Conservation (phyloP, 2,329 filamentous ascomycete species). For the Nigrospora sphaerica region DNA sequence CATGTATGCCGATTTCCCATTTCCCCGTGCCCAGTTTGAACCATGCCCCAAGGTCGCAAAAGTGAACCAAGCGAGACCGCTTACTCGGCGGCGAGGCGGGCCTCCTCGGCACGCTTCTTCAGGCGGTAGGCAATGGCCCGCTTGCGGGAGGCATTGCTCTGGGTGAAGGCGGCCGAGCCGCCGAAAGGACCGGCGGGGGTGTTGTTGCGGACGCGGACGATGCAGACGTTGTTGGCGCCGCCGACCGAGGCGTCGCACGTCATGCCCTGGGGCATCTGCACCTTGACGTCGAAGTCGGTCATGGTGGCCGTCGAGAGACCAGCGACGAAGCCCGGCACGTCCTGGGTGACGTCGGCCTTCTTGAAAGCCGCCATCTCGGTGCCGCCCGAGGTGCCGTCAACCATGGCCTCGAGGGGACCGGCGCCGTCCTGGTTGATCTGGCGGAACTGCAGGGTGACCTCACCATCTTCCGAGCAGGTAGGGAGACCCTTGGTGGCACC, state of each 20-base stretch:
- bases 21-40: no score
- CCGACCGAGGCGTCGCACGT: slow-evolving; percentile 54
- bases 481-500: slow-evolving; percentile 50
- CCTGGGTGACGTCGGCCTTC: slow-evolving; percentile 47
- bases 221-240: slow-evolving; percentile 54
- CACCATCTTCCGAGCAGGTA: slow-evolving; percentile 52
- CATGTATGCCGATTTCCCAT: no score
- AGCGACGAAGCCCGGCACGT: slow-evolving; percentile 53
- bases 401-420: slow-evolving; percentile 51
- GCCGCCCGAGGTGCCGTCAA: slow-evolving; percentile 58
- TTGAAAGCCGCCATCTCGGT: slow-evolving; percentile 54
- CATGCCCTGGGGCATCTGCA: slow-evolving; percentile 62
- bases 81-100: slow-evolving; percentile 3
- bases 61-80: neutral
- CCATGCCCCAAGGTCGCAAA: no score
- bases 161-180: slow-evolving; percentile 59
- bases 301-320: slow-evolving; percentile 53
- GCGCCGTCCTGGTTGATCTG: slow-evolving; percentile 68
- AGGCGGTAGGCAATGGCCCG: slow-evolving; percentile 49
- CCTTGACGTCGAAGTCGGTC: slow-evolving; percentile 57
- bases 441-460: slow-evolving; percentile 57
- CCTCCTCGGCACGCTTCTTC: slow-evolving; percentile 23
- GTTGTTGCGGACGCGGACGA: slow-evolving; percentile 56
- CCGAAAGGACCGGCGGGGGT: slow-evolving; percentile 60
- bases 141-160: slow-evolving; percentile 51